Evolutionary conservation across 176 grass and related monocot species (phyloP).

Genomic region (Oryza longistaminata): DNA sequence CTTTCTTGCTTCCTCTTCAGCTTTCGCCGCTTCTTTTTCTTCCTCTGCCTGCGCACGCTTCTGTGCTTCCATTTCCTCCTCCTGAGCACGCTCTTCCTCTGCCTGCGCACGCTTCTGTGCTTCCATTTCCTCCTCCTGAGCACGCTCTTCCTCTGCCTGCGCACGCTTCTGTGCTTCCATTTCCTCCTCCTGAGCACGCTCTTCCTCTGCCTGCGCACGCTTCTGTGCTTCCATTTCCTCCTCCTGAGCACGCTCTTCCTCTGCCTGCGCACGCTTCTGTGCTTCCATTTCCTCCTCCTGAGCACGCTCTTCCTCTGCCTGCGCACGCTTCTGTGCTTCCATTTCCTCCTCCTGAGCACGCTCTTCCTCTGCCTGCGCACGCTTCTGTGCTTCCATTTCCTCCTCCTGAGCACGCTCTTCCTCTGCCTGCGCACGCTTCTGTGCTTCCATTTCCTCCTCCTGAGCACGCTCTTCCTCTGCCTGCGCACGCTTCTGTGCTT

Average conservation of each 20-base stretch:
- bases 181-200: constrained; percentile 1
- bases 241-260: too few relatives aligned
- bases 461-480: constrained; percentile 37
- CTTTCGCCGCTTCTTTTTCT: constrained; percentile 25
- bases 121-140: constrained; percentile 11
- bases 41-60: constrained; percentile 21
- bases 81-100: too few relatives aligned
- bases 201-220: too few relatives aligned
- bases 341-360: constrained; percentile 13
- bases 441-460: too few relatives aligned
- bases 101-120: constrained; percentile 38
- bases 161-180: constrained; percentile 36
- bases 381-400: too few relatives aligned
- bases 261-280: constrained; percentile 33
- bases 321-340: constrained; percentile 38
- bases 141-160: too few relatives aligned
- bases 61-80: background rate
- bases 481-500: background rate
- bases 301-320: too few relatives aligned
- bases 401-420: too few relatives aligned
- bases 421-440: constrained; percentile 1
- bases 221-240: constrained; percentile 36
- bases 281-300: constrained; percentile 23
- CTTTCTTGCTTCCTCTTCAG: constrained; percentile 24
- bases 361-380: constrained; percentile 23